Conservation (phyloP, 208 protist species). For the Herpetomonas tarakana region DNA sequence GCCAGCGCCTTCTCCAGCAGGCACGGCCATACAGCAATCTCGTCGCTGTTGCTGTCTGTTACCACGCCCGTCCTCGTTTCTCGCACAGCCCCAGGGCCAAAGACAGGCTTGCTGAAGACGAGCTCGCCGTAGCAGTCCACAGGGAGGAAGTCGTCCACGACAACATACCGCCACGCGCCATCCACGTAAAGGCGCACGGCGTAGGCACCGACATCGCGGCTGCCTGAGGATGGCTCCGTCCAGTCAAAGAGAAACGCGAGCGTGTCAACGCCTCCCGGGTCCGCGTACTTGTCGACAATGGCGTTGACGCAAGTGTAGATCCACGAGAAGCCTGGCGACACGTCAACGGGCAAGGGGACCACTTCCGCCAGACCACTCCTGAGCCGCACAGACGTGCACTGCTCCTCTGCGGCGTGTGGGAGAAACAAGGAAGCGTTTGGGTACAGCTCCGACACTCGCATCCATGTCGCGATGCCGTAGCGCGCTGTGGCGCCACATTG, state of each 20-base stretch:
- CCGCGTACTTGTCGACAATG: slow-evolving; percentile 16
- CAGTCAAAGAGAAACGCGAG: slow-evolving; percentile 6
- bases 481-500: slow-evolving; percentile 31
- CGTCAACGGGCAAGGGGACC: slow-evolving; percentile 22
- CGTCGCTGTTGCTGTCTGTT: slow-evolving; percentile 2
- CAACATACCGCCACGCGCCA: slow-evolving; percentile 79
- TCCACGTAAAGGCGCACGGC: slow-evolving; percentile 66
- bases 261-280: slow-evolving; percentile 14
- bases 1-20: slow-evolving; percentile 86
- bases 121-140: slow-evolving; percentile 54
- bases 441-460: slow-evolving; percentile 58
- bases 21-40: slow-evolving; percentile 69
- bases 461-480: slow-evolving; percentile 58
- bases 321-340: slow-evolving; percentile 46
- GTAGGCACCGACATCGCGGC: slow-evolving; percentile 28
- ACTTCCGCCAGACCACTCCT: not conserved
- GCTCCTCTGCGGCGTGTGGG: not conserved
- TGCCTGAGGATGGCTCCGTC: no score
- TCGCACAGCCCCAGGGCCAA: not conserved
- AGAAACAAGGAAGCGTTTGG: slow-evolving; percentile 52
- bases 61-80: not conserved
- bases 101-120: slow-evolving; percentile 61
- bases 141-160: slow-evolving; percentile 87
- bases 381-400: not conserved
- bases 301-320: slow-evolving; percentile 53